Evolutionary conservation across 1,284 basidiomycete species (phyloP).

Genomic region (Earliella scabrosa): DNA sequence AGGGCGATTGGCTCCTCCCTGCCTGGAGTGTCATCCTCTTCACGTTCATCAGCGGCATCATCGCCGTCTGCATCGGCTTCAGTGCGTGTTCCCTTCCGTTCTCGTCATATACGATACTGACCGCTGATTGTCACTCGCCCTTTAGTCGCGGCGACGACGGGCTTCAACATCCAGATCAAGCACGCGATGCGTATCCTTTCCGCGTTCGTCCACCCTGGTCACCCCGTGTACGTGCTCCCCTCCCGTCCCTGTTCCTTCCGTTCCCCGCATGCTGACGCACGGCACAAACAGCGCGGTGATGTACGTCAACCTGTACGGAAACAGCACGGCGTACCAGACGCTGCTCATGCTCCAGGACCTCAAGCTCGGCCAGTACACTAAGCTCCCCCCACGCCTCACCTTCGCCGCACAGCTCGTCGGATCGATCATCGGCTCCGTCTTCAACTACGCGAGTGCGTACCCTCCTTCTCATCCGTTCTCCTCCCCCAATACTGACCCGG

Average conservation of each 20-base stretch:
- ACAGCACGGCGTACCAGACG: conserved; percentile 66
- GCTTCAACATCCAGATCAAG: conserved; percentile 51
- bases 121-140: background rate
- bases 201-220: conserved; percentile 63
- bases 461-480: background rate
- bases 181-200: conserved; percentile 63
- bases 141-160: conserved; percentile 56
- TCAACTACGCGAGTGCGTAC: conserved; percentile 55
- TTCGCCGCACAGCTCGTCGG: conserved; percentile 53
- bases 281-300: conserved; percentile 46
- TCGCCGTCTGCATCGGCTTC: conserved; percentile 54
- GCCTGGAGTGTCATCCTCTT: conserved; percentile 59
- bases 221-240: conserved; percentile 50
- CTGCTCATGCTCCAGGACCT: conserved; percentile 57
- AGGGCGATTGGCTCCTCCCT: conserved; percentile 50
- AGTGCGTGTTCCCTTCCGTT: too few relatives aligned
- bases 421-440: conserved; percentile 46
- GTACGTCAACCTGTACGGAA: conserved; percentile 58
- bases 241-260: background rate
- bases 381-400: conserved; percentile 51
- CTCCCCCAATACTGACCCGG: background rate
- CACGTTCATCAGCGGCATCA: conserved; percentile 47
- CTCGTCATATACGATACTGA: background rate
- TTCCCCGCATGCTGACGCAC: background rate
- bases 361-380: conserved; percentile 67